A percentile compares a stretch with the other conserved stretches of the same genome.
phyloP scores from a whole-genome alignment of 2,329 filamentous ascomycete genomes.

The Ophiostoma australiae region DNA sequence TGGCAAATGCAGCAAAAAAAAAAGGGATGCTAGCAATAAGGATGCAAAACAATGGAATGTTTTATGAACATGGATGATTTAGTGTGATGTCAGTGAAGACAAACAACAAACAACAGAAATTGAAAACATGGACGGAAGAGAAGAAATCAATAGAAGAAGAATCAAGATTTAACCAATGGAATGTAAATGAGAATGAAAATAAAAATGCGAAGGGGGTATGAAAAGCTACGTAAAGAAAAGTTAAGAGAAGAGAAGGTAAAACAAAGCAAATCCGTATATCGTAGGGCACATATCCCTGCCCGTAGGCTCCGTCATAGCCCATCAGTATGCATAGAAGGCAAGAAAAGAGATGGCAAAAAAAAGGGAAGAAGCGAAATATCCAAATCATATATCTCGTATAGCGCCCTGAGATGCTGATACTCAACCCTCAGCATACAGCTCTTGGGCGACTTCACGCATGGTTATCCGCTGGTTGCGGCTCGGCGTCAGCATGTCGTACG shows the following conservation, averaged over 20 bases:
- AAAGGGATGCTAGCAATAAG: not conserved
- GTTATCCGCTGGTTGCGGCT: conserved; percentile 50
- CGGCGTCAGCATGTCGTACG: conserved; percentile 51
- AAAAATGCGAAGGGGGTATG: not conserved
- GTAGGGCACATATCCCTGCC: not conserved
- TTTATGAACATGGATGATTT: not conserved
- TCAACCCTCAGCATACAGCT: conserved; percentile 33
- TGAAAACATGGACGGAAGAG: too few relatives aligned
- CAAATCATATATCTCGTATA: not conserved
- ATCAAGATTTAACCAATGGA: not conserved
- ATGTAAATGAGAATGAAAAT: not conserved
- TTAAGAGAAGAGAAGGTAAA: not conserved
- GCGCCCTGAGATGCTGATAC: not conserved
- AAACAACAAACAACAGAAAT: too few relatives aligned
- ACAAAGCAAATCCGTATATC: not conserved
- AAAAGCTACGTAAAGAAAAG: not conserved
- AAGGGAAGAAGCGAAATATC: not conserved
- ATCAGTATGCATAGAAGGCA: not conserved
- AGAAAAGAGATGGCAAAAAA: not conserved
- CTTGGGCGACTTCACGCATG: conserved; percentile 47
- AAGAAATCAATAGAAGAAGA: not conserved
- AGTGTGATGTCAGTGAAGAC: too few relatives aligned
- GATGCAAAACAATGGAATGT: not conserved
- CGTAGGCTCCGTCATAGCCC: not conserved
- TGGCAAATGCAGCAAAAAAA: too few relatives aligned